Evolutionary conservation across 1,139 yeast species (phyloP), one percentile per base, ranked within the genome.

Genomic region (Blastobotrys illinoisensis): DNA sequence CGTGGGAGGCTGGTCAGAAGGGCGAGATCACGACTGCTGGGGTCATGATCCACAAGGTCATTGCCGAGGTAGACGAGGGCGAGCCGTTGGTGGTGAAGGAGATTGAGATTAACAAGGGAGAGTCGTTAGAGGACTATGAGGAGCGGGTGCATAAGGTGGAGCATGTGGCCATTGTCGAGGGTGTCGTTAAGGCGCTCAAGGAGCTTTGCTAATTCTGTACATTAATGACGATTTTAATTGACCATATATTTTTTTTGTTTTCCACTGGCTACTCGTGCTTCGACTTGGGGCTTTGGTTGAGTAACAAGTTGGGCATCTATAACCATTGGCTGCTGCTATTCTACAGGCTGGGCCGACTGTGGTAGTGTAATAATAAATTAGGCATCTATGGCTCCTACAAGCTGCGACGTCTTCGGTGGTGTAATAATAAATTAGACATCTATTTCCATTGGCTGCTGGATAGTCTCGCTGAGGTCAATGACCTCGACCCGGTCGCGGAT

Each of bases 31-130:
- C 79, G 13, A 81, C 81, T 64, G 97, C 95, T n/a, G 99, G 99
- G 0, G 88, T 95, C 54, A 93, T 93, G 99, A 88, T 95, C 51
- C 99, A 93, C 73, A 82, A 86, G 67, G 98, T 93, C 23, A 91
- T 93, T 62, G 87, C 91, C 52, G 96, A 88, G 64, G 99, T 93
- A 9, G 99, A 93, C 70, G 83, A 86, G 64, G 99, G 99, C 20
- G 86, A 85, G 63, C 97, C 99, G 1, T 71, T 93, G 49, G 73
- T 93, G 43, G 93, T 93, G 13, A 86, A 85, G 66, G 88, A 90
- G 67, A 72, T 93, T 46, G 85, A 81, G 1, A 78, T 93, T 51
- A 71, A 73, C 21, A 83, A 84, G 59, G 86, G 82, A 1, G 98
- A 93, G 68, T 68, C 88, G 1, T 72, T 89, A 55, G 96, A 89